Evolutionary conservation across 2,329 filamentous ascomycete species (phyloP).

Genomic region (Colletotrichum tabaci): DNA sequence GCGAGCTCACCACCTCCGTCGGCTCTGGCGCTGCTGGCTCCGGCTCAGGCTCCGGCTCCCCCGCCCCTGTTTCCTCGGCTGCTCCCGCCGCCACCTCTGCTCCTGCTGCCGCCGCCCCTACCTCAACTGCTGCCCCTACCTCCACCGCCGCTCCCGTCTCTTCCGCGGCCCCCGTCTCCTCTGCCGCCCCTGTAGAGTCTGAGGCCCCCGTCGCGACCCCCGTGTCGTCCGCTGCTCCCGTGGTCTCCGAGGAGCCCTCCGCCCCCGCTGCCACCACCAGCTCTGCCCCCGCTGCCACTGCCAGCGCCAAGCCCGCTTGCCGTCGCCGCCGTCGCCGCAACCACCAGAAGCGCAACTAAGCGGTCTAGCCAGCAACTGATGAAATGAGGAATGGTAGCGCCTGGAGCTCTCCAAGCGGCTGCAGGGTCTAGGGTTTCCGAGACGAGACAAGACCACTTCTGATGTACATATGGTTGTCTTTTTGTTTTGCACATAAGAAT

Average conservation of each 20-base stretch:
- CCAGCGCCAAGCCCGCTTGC: constrained; percentile 34
- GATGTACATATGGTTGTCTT: constrained; percentile 31
- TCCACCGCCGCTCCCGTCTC: constrained; percentile 34
- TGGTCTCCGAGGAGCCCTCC: constrained; percentile 36
- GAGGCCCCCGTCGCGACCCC: constrained; percentile 19
- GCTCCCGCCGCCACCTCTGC: constrained; percentile 18
- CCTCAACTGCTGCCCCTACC: constrained; percentile 23
- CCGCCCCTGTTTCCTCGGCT: constrained; percentile 20
- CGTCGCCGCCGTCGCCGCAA: constrained; percentile 38
- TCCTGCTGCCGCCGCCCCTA: constrained; percentile 12
- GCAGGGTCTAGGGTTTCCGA: neutral
- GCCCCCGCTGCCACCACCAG: constrained; percentile 31
- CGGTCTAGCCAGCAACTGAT: neutral
- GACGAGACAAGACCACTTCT: constrained; percentile 17
- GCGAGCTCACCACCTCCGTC: constrained; percentile 50
- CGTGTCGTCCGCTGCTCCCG: constrained; percentile 22
- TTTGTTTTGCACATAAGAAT: constrained; percentile 31
- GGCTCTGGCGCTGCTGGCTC: constrained; percentile 30
- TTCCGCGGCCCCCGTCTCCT: constrained; percentile 23
- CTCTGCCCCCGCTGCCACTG: constrained; percentile 24
- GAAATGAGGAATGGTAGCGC: neutral
- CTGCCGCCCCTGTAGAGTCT: constrained; percentile 13
- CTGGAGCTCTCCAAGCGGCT: neutral
- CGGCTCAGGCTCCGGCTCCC: constrained; percentile 1
- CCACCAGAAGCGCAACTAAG: constrained; percentile 37